Conservation (phyloP, 805 yeast genomes). For the Candida ovalis region DNA sequence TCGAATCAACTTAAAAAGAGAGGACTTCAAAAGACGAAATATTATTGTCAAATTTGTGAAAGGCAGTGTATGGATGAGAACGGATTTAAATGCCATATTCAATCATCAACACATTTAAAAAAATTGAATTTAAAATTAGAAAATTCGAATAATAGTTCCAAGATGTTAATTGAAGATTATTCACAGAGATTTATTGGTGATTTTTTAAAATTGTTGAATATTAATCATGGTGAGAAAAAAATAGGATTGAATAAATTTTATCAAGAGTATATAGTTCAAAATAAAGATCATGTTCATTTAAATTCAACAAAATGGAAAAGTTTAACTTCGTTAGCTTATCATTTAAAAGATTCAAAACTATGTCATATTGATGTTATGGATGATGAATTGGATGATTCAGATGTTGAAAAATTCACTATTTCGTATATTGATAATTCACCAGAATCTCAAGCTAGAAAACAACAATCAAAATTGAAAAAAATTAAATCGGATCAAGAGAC, state of each 20-base stretch:
- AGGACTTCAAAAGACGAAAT: slow-evolving; percentile 82
- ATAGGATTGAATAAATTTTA: slow-evolving; percentile 82
- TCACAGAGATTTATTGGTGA: slow-evolving; percentile 57
- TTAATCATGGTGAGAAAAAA: slow-evolving; percentile 76
- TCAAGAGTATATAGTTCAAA: slow-evolving; percentile 82
- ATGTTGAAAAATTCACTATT: slow-evolving; percentile 35
- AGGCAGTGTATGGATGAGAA: slow-evolving; percentile 96
- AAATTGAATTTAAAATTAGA: slow-evolving; percentile 45
- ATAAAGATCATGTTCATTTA: slow-evolving; percentile 84
- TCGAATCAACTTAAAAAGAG: slow-evolving; percentile 74
- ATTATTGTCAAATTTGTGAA: slow-evolving; percentile 87
- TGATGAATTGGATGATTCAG: slow-evolving; percentile 30
- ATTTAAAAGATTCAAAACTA: slow-evolving; percentile 53
- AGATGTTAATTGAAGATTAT: slow-evolving; percentile 45
- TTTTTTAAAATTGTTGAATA: slow-evolving; percentile 58
- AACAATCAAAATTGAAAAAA: slow-evolving; percentile 34
- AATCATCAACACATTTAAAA: slow-evolving; percentile 71
- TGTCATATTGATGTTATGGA: slow-evolving; percentile 46
- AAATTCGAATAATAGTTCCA: slow-evolving; percentile 34
- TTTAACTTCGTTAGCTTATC: slow-evolving; percentile 61
- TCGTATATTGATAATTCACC: slow-evolving; percentile 54
- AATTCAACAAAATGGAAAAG: slow-evolving; percentile 81
- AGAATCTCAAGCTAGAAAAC: slow-evolving; percentile 40
- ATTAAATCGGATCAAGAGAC: slow-evolving; percentile 44
- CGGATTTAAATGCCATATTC: slow-evolving; percentile 89